Evolutionary conservation across 2,329 filamentous ascomycete species (phyloP).

Genomic region (Fusarium sarcochroum): DNA sequence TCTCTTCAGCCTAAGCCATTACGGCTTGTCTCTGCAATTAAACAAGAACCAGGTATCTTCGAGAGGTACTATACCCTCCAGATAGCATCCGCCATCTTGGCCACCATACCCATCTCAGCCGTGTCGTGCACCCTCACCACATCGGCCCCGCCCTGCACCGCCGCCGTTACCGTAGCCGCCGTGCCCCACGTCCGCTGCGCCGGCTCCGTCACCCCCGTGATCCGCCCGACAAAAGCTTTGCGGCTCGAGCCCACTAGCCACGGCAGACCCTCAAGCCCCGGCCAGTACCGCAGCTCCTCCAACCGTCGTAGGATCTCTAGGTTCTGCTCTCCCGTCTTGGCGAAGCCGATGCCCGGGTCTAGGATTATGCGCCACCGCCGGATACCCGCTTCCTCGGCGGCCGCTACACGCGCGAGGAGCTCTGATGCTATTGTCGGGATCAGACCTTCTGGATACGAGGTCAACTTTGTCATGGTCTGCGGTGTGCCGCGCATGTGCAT

Average conservation of each 20-base stretch:
- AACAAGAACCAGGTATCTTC: not conserved
- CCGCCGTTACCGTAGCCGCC: conserved; percentile 87
- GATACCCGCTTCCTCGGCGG: conserved; percentile 84
- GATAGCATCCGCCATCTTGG: conserved; percentile 92
- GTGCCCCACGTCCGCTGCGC: conserved; percentile 85
- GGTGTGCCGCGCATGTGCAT: conserved; percentile 97
- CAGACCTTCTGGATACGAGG: conserved; percentile 78
- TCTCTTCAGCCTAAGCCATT: conserved; percentile 4
- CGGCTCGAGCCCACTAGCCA: conserved; percentile 93
- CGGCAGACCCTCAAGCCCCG: conserved; percentile 77
- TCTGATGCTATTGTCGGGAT: conserved; percentile 76
- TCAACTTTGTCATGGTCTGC: conserved; percentile 80
- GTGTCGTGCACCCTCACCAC: conserved; percentile 95
- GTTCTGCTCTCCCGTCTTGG: conserved; percentile 87
- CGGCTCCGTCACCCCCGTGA: conserved; percentile 82
- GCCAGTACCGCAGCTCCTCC: conserved; percentile 73
- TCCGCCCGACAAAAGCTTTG: conserved; percentile 87
- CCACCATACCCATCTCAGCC: conserved; percentile 85
- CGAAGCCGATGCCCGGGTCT: conserved; percentile 94
- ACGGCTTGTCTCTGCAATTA: conserved; percentile 2
- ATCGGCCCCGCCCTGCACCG: conserved; percentile 89
- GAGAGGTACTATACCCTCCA: conserved; percentile 70
- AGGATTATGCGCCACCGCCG: conserved; percentile 94
- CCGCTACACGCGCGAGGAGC: conserved; percentile 77
- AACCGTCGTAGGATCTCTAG: conserved; percentile 81